Evolutionary conservation across 257 asterid species (phyloP), one percentile per base, ranked within the genome.

Genomic region (Solanum rostratum): DNA sequence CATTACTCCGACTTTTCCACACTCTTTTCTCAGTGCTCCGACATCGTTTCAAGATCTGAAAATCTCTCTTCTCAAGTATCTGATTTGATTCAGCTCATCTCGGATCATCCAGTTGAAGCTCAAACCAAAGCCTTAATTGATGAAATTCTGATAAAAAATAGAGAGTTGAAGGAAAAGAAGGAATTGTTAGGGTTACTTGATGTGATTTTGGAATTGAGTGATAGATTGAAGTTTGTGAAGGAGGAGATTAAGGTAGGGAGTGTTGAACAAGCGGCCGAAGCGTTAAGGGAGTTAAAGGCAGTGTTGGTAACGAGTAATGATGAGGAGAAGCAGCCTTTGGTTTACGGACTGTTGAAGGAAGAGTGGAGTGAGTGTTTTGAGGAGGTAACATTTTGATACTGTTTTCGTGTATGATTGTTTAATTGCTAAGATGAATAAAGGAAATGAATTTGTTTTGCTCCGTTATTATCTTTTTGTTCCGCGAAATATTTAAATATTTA

Each of bases 351-450:
- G 79, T 90, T 97, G 50, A 91, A 89, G 81, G 91, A 90, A 84
- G 93, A 92, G 81, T 94, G 98, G 99, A 45, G 73, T 62, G 91
- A 90, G 66, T 92, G 97, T 84, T 97, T 93, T 80, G 98, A 94
- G 69, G 93, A 94, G 97, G 99, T 97, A 88, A 69, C 37, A 16
- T 49, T 33, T 33, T 7, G 6, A 81, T 79, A 60, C 53, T 24
- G 39, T 66, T 80, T 39, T n/a, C 3, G 18, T 69, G 66, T 33
- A 7, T 29, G 50, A 30, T 7, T 74, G 1, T 37, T 19, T 39
- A n/a, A 43, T 71, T 71, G 80, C 29, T 71, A 45, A 45, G 57
- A 1, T 19, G 59, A 73, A 13, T 45, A 22, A 12, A 45, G 39
- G 80, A 73, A 73, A 2, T 73, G n/a, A 73, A 73, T 24, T 8